Base-by-base conservation (phyloP, 495 filamentous ascomycete genomes). In the Aspergillus sclerotiicarbonarius region DNA sequence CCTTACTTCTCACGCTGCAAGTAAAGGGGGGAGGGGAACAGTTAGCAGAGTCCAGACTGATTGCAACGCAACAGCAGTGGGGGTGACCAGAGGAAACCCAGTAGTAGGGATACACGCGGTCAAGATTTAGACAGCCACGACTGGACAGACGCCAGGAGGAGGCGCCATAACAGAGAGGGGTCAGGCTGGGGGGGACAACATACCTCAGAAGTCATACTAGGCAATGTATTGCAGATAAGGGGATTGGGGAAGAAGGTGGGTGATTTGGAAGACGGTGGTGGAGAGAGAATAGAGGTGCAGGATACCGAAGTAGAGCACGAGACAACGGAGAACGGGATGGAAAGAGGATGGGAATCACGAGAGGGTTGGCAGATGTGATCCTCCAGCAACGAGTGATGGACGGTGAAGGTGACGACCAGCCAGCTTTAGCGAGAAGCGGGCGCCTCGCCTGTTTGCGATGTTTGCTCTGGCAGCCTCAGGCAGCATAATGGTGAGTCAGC, bases 1-100 rank as follows among this genome's bases (percentile, higher is more conserved):
- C 59, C 72, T 72, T 84, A 96, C 91, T 88, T 95, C 77, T 96
- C 91, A 81, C 91, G 91, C 91, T 84, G 74, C 71, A 76, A 70
- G 55, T 59, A 57, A 59, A 65, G 67, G 56, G 48, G 63, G 43
- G 48, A 62, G 43, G 62, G 47, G 37, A 67, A 59, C 62, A 66
- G 63, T 65, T 30, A 60, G 54, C 46, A 46, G 47, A 39, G 44
- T 56, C 31, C 51, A 39, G 31, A 60, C 21, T 53, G 58, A 56
- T 60, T 51, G 56, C 58, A 55, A 31, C 32, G 37, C 13, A 41
- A 12, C 37, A 41, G 37, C 35, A 33, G 6, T 12, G 15, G n/a
- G n/a, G 8, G 1, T 1, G 5, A 1, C 12, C 7, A 41, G n/a
- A n/a, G 12, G 13, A 15, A n/a, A n/a, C 5, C 4, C 13, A 41